These are phyloP conservation scores for Trametes pubescens DNA, from an alignment of 1,284 basidiomycete species.

Conservation along the genomic window DNA sequence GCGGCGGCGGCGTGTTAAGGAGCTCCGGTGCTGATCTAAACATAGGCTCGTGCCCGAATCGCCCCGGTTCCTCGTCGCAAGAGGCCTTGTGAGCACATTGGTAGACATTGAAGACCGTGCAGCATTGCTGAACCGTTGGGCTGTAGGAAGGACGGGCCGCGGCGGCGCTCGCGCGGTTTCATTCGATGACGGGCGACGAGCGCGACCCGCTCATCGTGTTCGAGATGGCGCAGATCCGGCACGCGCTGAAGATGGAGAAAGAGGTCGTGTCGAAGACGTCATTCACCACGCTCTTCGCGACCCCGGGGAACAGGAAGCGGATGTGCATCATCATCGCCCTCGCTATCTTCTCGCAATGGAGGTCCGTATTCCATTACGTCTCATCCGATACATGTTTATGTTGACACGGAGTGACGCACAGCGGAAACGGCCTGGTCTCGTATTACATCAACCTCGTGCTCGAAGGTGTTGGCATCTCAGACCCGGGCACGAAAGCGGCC, in stretches of 20 bases:
- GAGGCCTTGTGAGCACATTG: slow-evolving; percentile 55
- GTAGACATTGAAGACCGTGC: background rate
- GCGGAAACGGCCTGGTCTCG: slow-evolving; percentile 71
- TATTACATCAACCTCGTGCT: slow-evolving; percentile 72
- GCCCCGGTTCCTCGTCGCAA: slow-evolving; percentile 71
- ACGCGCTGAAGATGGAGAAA: slow-evolving; percentile 69
- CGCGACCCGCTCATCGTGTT: slow-evolving; percentile 73
- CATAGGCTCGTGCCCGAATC: slow-evolving; percentile 72
- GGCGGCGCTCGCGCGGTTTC: slow-evolving; percentile 69
- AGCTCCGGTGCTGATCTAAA: background rate
- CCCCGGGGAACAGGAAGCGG: slow-evolving; percentile 70
- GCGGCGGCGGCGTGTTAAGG: background rate
- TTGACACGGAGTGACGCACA: slow-evolving; percentile 32
- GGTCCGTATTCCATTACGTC: slow-evolving; percentile 43
- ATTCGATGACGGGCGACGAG: slow-evolving; percentile 66
- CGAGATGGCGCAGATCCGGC: slow-evolving; percentile 78
- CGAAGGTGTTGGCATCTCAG: slow-evolving; percentile 63
- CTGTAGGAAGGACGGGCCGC: slow-evolving; percentile 60
- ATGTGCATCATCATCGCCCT: slow-evolving; percentile 73
- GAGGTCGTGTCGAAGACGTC: slow-evolving; percentile 58
- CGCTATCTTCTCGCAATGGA: slow-evolving; percentile 78
- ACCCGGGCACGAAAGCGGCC: slow-evolving; percentile 59
- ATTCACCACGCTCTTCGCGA: slow-evolving; percentile 65
- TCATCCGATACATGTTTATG: no score
- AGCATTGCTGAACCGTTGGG: background rate